Conservation (phyloP, 495 filamentous ascomycete species). For the Glarea lozoyensis region DNA sequence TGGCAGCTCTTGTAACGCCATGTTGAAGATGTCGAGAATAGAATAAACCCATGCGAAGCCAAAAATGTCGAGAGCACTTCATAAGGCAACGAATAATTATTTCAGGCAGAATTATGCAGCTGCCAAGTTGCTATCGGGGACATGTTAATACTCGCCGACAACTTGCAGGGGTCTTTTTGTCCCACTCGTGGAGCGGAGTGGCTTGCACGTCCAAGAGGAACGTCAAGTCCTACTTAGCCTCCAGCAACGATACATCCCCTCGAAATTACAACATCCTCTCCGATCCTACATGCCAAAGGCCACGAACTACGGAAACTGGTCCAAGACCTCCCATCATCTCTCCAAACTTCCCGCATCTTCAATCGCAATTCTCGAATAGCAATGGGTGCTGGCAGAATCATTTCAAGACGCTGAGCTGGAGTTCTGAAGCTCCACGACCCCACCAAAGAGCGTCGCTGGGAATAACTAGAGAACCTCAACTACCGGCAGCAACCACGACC, state of each 20-base stretch:
- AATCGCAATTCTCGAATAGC: neutral
- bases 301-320: too few species aligned
- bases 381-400: slow-evolving; percentile 8
- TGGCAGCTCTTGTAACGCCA: slow-evolving; percentile 23
- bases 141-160: too few species aligned
- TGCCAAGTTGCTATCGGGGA: neutral
- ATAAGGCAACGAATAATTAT: neutral
- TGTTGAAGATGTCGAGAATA: slow-evolving; percentile 2
- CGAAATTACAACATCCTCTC: too few species aligned
- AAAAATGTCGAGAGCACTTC: slow-evolving; percentile 5
- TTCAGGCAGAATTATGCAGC: neutral
- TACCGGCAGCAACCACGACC: neutral
- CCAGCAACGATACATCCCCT: too few species aligned
- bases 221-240: too few species aligned
- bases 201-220: too few species aligned
- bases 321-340: too few species aligned
- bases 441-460: slow-evolving; percentile 4
- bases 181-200: too few species aligned
- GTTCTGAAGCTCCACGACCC: slow-evolving; percentile 4
- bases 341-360: too few species aligned
- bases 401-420: slow-evolving; percentile 9
- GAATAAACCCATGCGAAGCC: neutral
- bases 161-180: too few species aligned
- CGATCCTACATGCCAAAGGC: too few species aligned
- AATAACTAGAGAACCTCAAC: neutral